These are phyloP conservation scores for Cylindrodendrum hubeiense DNA, from an alignment of 2,329 filamentous ascomycete genomes.

Conservation along the genomic window DNA sequence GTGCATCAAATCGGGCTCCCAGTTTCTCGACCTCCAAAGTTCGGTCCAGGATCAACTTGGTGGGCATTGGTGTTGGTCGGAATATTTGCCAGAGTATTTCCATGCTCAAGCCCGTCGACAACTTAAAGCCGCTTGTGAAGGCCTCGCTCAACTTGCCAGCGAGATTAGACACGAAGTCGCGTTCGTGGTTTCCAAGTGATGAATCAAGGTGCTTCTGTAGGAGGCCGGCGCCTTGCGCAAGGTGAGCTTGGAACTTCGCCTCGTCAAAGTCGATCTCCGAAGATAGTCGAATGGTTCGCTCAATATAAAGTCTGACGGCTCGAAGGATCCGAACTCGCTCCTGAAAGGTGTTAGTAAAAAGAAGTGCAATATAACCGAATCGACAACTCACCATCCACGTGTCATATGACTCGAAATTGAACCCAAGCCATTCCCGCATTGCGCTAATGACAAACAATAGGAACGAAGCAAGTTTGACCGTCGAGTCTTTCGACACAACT, in stretches of 20 bases:
- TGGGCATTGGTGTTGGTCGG: constrained; percentile 70
- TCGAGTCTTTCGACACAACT: constrained; percentile 71
- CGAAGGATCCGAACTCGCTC: constrained; percentile 50
- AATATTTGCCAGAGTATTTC: constrained; percentile 81
- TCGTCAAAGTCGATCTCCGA: constrained; percentile 67
- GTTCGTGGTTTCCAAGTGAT: constrained; percentile 41
- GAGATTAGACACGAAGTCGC: constrained; percentile 55
- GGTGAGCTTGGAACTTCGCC: constrained; percentile 73
- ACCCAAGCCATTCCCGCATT: constrained; percentile 58
- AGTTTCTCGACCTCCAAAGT: constrained; percentile 66
- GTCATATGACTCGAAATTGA: constrained; percentile 43
- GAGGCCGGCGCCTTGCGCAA: constrained; percentile 63
- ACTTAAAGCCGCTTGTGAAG: constrained; percentile 78
- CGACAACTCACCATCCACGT: constrained; percentile 47
- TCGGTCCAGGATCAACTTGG: constrained; percentile 58
- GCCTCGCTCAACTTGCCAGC: constrained; percentile 60
- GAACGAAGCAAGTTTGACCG: constrained; percentile 65
- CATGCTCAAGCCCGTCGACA: constrained; percentile 84
- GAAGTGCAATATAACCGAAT: background rate
- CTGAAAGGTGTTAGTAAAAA: constrained; percentile 17
- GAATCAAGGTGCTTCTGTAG: constrained; percentile 51
- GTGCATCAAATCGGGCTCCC: constrained; percentile 69
- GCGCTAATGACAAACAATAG: constrained; percentile 57
- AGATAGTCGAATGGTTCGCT: constrained; percentile 64
- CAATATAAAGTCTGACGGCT: constrained; percentile 65